A percentile compares a stretch with the other conserved stretches of the same genome.
Conservation (phyloP, 2,329 filamentous ascomycete species). For the Dothideomycetes sp. region DNA sequence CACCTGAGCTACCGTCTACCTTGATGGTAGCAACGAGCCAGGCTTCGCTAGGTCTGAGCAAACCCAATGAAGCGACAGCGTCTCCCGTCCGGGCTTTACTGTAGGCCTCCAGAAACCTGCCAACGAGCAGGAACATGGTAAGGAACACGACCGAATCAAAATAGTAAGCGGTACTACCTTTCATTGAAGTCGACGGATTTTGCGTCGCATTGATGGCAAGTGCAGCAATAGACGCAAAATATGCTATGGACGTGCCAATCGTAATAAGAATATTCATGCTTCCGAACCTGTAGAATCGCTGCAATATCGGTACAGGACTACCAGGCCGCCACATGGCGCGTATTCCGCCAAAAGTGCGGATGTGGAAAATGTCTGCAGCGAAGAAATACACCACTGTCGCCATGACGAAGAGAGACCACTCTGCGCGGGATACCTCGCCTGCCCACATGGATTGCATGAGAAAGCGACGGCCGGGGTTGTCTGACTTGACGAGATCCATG, state of each 20-base stretch:
- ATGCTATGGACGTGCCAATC: slow-evolving; percentile 77
- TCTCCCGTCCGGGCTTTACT: slow-evolving; percentile 86
- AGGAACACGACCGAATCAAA: slow-evolving; percentile 91
- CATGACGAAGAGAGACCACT: slow-evolving; percentile 70
- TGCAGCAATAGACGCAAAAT: slow-evolving; percentile 69
- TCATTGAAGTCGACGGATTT: slow-evolving; percentile 11
- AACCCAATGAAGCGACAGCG: slow-evolving; percentile 68
- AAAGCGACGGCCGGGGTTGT: slow-evolving; percentile 48
- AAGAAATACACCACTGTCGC: slow-evolving; percentile 82
- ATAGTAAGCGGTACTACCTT: slow-evolving; percentile 40
- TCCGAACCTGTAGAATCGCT: slow-evolving; percentile 81
- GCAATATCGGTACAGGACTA: slow-evolving; percentile 60
- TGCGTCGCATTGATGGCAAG: slow-evolving; percentile 47
- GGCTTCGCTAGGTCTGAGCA: slow-evolving; percentile 66
- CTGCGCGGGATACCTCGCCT: slow-evolving; percentile 58
- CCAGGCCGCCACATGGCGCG: slow-evolving; percentile 63
- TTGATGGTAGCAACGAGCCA: slow-evolving; percentile 46
- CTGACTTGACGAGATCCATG: slow-evolving; percentile 65
- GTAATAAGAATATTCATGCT: slow-evolving; percentile 96
- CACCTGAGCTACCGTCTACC: slow-evolving; percentile 12
- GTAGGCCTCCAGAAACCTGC: slow-evolving; percentile 71
- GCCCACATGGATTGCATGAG: slow-evolving; percentile 61
- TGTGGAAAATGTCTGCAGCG: slow-evolving; percentile 76
- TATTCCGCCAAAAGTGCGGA: slow-evolving; percentile 67
- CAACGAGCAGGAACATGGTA: slow-evolving; percentile 71